Percentiles rank a stretch among this genome's conserved stretches.
phyloP scores from a whole-genome alignment of 345 rosid genomes.

The Fremontodendron californicum region DNA sequence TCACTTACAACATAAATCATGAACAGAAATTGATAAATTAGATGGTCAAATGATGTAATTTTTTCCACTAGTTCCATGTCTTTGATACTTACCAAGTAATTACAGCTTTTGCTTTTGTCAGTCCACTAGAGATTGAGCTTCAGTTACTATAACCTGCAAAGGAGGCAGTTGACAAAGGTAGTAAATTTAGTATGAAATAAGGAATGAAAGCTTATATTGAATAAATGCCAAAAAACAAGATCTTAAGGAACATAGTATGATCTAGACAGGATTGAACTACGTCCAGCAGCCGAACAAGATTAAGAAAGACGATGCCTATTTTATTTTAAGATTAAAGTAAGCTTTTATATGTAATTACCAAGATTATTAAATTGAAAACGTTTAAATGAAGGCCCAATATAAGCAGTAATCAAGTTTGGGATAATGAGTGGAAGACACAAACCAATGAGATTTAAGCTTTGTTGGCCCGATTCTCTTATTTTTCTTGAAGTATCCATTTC shows the following conservation, averaged over 20 bases:
- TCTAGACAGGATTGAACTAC: neutral
- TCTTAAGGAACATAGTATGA: neutral
- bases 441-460: neutral
- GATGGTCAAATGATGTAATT: constrained; percentile 4
- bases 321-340: neutral
- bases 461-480: too few relatives aligned
- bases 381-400: neutral
- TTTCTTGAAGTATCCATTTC: too few relatives aligned
- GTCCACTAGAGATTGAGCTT: constrained; percentile 2
- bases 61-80: constrained; percentile 1
- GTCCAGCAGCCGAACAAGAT: neutral
- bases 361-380: neutral
- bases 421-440: neutral
- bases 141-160: constrained; percentile 22
- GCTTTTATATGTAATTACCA: neutral
- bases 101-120: constrained; percentile 16
- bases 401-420: too few relatives aligned
- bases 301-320: neutral
- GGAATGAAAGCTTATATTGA: neutral
- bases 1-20: constrained; percentile 1
- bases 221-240: neutral
- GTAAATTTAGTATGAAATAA: neutral
- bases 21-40: constrained; percentile 11
- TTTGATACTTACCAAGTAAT: constrained; percentile 20
- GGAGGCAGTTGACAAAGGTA: neutral